These are phyloP conservation scores for Raddia distichophylla DNA, from an alignment of 176 grass and related monocot species.

Conservation along the genomic window DNA sequence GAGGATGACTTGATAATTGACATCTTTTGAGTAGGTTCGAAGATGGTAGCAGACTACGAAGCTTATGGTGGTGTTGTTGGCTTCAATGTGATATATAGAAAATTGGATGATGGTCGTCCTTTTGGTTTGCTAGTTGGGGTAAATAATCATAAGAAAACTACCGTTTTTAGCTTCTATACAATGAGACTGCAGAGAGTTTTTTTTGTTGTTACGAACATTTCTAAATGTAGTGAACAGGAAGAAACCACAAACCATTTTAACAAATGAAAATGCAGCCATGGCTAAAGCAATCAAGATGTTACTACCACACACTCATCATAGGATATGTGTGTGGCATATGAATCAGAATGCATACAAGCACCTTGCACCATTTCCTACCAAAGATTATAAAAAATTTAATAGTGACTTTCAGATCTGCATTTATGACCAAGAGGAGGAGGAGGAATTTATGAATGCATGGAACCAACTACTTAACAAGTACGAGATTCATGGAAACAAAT, in stretches of 20 bases:
- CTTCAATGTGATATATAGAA: too few relatives aligned
- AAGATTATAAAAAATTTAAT: slow-evolving; percentile 28
- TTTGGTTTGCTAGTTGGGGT: too few relatives aligned
- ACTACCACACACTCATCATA: not conserved
- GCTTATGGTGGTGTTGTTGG: too few relatives aligned
- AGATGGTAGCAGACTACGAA: not conserved
- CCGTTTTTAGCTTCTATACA: not conserved
- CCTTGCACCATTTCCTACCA: not conserved
- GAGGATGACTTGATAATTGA: slow-evolving; percentile 36
- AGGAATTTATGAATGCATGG: not conserved
- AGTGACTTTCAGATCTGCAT: not conserved
- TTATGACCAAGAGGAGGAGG: slow-evolving; percentile 15
- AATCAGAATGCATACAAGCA: slow-evolving; percentile 28
- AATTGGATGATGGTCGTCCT: too few relatives aligned
- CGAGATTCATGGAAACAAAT: not conserved
- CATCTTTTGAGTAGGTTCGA: slow-evolving; percentile 12
- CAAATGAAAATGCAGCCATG: slow-evolving; percentile 16
- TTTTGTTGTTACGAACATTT: slow-evolving; percentile 7
- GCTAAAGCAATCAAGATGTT: not conserved
- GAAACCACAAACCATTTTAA: not conserved
- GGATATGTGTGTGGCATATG: slow-evolving; percentile 25
- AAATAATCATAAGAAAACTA: too few relatives aligned
- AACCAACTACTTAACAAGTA: not conserved
- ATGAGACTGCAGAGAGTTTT: not conserved
- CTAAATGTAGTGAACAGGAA: not conserved